A percentile compares a stretch with the other conserved stretches of the same genome.
Conservation (phyloP, 2,329 filamentous ascomycete species). For the Neonectria magnoliae region DNA sequence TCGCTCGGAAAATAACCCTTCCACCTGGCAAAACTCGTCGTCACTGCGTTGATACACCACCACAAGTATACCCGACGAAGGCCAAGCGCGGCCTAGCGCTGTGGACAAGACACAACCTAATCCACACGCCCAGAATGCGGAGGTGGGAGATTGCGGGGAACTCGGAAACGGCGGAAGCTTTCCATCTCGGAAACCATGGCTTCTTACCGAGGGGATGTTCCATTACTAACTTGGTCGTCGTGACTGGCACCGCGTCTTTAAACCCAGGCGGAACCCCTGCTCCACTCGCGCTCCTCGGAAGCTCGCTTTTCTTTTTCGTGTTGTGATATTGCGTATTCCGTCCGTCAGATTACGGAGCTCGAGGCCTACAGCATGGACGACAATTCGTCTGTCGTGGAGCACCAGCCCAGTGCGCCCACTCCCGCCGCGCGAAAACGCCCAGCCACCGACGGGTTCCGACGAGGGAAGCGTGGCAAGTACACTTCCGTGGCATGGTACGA, state of each 20-base stretch:
- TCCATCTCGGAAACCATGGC: too few relatives aligned
- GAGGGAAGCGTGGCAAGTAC: constrained; percentile 49
- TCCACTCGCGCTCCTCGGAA: constrained; percentile 9
- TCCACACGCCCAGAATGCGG: constrained; percentile 4
- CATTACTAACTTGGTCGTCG: constrained; percentile 16
- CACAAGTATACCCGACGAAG: background rate
- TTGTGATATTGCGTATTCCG: constrained; percentile 5
- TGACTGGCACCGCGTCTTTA: constrained; percentile 15
- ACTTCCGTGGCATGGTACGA: constrained; percentile 51
- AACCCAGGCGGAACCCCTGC: constrained; percentile 21
- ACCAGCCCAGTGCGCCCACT: constrained; percentile 16
- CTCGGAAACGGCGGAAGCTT: constrained; percentile 16
- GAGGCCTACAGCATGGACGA: constrained; percentile 8
- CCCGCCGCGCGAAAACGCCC: constrained; percentile 15
- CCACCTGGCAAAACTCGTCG: background rate
- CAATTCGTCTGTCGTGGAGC: constrained; percentile 12
- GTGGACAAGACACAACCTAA: background rate
- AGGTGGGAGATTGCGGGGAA: constrained; percentile 20
- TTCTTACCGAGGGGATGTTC: constrained; percentile 24
- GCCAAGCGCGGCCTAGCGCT: constrained; percentile 2
- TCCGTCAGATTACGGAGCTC: constrained; percentile 4
- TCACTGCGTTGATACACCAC: background rate
- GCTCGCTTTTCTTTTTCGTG: constrained; percentile 16
- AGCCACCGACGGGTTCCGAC: constrained; percentile 14
- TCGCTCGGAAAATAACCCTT: background rate